Evolutionary conservation across 2,329 filamentous ascomycete species (phyloP), one percentile per base, ranked within the genome.

Genomic region (Xylaria sp.): DNA sequence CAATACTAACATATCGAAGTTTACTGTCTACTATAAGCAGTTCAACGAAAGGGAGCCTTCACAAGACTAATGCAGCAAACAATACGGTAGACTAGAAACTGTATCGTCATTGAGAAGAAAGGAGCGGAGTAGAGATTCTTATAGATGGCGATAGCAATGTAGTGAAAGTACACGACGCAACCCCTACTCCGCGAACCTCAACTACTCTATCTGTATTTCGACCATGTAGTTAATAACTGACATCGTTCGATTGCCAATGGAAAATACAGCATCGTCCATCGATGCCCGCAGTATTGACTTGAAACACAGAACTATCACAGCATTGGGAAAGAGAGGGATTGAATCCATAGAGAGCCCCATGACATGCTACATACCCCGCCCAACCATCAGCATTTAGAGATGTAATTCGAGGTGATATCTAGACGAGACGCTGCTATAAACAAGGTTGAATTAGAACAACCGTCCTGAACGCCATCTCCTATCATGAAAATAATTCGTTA

Each of bases 401-500:
- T 31, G 40, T 23, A 35, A 51, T 31, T 50, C 57, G 57, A 12
- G 58, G 52, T 57, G 53, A 64, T 57, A 64, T 64, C 61, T 64
- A 64, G 53, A 38, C n/a, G 31, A 58, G 54, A 61, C 53, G 53
- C 49, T 53, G 45, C 37, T 55, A 61, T 38, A 54, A 63, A 58
- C 43, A 61, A 49, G 38, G 57, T 33, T 37, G 37, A 28, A 61
- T 43, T 46, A 19, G 7, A 54, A 61, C 52, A 31, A 49, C 28
- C 53, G 21, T 42, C 53, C 54, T 25, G 37, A 64, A 64, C 62
- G 53, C 58, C 61, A 54, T 46, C 57, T 50, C 49, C 43, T 38
- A 40, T 61, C 62, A 35, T 61, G 28, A 57, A 54, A 51, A n/a
- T n/a, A 49, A 38, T 47, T 64, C 58, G 25, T 61, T 49, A 64